Evolutionary conservation across 352 stramenopile species (phyloP).

Genomic region (Phytophthora capsici): DNA sequence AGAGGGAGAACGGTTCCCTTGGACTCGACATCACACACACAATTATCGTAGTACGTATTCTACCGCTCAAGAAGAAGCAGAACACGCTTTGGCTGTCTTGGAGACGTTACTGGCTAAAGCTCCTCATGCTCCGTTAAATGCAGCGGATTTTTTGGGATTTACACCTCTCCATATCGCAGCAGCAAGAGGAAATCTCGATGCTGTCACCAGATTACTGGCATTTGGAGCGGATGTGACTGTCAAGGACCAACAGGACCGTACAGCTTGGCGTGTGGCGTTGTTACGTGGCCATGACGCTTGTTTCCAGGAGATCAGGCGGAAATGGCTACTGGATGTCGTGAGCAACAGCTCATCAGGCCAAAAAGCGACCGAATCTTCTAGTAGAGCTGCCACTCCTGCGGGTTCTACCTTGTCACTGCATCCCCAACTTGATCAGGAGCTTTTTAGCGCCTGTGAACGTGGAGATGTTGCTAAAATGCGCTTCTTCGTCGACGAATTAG

Average conservation of each 20-base stretch:
- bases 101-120: constrained; percentile 43
- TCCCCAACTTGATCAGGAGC: constrained; percentile 42
- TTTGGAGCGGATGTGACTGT: constrained; percentile 57
- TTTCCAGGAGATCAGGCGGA: constrained; percentile 69
- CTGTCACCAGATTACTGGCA: constrained; percentile 49
- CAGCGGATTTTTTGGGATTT: constrained; percentile 63
- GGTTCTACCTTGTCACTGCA: constrained; percentile 29
- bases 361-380: constrained; percentile 10
- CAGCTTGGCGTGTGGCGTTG: constrained; percentile 67
- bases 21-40: constrained; percentile 29
- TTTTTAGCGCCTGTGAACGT: constrained; percentile 33
- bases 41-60: constrained; percentile 2
- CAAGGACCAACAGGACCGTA: constrained; percentile 49
- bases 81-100: constrained; percentile 41
- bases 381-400: constrained; percentile 1
- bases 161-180: constrained; percentile 64
- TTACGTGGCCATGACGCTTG: constrained; percentile 57
- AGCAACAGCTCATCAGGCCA: constrained; percentile 12
- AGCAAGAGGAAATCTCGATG: constrained; percentile 46
- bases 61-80: constrained; percentile 20
- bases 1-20: constrained; percentile 28
- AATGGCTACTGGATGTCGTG: constrained; percentile 57
- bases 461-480: constrained; percentile 31
- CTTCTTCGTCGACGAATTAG: constrained; percentile 51
- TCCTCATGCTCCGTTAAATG: constrained; percentile 43